A percentile compares a stretch with the other conserved stretches of the same genome.
These are phyloP conservation scores for Penicillium sp. DNA, from an alignment of 2,329 filamentous ascomycete genomes.

Conservation along the genomic window DNA sequence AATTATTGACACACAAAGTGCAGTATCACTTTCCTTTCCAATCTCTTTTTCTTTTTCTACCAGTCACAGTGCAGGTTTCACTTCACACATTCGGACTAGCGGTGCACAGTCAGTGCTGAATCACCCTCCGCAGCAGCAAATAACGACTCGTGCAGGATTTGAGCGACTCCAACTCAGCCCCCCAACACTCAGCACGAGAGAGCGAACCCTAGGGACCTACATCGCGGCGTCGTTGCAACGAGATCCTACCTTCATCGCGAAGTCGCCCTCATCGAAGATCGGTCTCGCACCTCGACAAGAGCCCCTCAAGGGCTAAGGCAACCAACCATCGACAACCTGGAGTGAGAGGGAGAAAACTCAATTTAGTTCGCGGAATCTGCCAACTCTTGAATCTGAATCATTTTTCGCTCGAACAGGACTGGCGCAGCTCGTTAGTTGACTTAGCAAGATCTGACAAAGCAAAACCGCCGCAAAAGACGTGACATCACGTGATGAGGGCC, in stretches of 20 bases:
- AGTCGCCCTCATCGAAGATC: too few relatives aligned
- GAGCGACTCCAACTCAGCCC: background rate
- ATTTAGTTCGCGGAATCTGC: background rate
- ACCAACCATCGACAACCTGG: too few relatives aligned
- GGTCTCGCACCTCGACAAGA: too few relatives aligned
- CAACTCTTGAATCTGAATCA: background rate
- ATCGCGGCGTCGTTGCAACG: too few relatives aligned
- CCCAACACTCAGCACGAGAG: background rate
- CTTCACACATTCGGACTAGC: background rate
- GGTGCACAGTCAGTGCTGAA: background rate
- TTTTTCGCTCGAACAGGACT: background rate
- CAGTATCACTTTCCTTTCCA: background rate
- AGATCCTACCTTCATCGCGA: too few relatives aligned
- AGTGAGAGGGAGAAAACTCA: background rate
- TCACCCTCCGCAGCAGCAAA: background rate
- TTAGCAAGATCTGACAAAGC: background rate
- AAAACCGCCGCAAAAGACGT: background rate
- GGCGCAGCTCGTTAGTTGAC: background rate
- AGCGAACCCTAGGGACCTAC: background rate
- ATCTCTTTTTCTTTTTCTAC: too few relatives aligned
- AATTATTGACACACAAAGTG: background rate
- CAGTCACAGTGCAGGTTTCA: background rate
- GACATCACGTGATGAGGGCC: background rate
- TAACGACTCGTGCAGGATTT: background rate
- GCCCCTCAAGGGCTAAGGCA: too few relatives aligned